Evolutionary conservation across 2,329 filamentous ascomycete genomes (phyloP).

Genomic region (Periconia macrospinosa): DNA sequence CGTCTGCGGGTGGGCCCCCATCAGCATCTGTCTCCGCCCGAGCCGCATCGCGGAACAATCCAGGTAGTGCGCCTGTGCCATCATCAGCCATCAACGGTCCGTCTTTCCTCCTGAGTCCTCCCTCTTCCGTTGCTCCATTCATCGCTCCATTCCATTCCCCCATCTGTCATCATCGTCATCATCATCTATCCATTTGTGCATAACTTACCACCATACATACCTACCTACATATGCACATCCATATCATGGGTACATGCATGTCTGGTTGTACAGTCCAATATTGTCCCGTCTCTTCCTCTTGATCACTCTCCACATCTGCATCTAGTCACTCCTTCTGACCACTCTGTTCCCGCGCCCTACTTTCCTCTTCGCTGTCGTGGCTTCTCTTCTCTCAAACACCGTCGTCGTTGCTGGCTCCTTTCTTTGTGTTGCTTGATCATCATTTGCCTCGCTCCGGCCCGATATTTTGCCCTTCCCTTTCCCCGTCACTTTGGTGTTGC

Average conservation of each 20-base stretch:
- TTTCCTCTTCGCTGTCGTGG: slow-evolving; percentile 12
- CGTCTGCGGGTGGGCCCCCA: slow-evolving; percentile 34
- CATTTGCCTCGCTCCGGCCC: too few species aligned
- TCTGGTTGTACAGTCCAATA: not conserved
- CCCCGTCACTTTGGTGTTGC: too few species aligned
- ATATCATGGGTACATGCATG: not conserved
- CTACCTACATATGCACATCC: not conserved
- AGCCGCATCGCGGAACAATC: slow-evolving; percentile 35
- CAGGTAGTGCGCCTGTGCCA: slow-evolving; percentile 39
- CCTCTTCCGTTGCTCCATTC: too few species aligned
- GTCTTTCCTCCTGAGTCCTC: slow-evolving; percentile 20
- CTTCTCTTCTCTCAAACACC: not conserved
- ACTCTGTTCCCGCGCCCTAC: slow-evolving; percentile 8
- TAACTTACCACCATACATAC: not conserved
- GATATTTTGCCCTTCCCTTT: too few species aligned
- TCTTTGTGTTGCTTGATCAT: too few species aligned
- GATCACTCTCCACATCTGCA: not conserved
- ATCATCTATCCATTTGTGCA: not conserved
- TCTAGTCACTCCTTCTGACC: not conserved
- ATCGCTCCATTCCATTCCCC: too few species aligned
- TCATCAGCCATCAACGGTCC: slow-evolving; percentile 43
- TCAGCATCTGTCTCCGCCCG: slow-evolving; percentile 32
- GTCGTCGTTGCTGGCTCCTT: too few species aligned
- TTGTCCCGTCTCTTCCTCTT: not conserved
- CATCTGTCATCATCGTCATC: not conserved